These are phyloP conservation scores for Prunella vulgaris DNA, from an alignment of 257 asterid species.

Conservation along the genomic window DNA sequence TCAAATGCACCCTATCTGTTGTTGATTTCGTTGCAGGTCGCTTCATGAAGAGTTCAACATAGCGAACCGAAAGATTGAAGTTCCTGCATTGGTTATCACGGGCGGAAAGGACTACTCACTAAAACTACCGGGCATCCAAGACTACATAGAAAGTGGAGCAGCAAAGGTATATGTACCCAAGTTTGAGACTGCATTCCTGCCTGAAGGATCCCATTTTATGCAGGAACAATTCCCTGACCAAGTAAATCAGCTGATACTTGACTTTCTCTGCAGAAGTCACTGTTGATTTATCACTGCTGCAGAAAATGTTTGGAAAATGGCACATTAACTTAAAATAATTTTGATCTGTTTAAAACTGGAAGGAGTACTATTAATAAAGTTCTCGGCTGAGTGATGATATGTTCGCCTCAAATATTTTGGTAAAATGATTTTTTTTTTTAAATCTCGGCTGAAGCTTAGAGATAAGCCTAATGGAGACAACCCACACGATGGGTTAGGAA, in stretches of 20 bases:
- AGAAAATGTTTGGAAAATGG: background rate
- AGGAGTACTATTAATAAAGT: too few species aligned
- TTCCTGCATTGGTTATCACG: conserved; percentile 48
- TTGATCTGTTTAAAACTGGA: too few species aligned
- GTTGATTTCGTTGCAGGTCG: conserved; percentile 28
- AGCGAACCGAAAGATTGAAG: conserved; percentile 18
- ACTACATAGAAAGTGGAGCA: conserved; percentile 32
- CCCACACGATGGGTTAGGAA: too few species aligned
- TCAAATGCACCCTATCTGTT: too few species aligned
- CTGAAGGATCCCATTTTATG: conserved; percentile 68
- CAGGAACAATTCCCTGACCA: conserved; percentile 65
- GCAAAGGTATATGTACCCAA: too few species aligned
- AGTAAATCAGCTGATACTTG: conserved; percentile 41
- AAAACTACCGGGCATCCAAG: conserved; percentile 53
- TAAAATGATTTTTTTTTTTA: too few species aligned
- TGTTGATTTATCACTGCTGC: conserved; percentile 7
- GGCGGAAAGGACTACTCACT: conserved; percentile 56
- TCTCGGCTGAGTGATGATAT: too few species aligned
- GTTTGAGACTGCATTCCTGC: background rate
- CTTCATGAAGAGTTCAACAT: conserved; percentile 26
- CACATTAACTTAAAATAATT: background rate
- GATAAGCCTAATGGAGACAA: too few species aligned
- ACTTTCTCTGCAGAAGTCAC: conserved; percentile 35
- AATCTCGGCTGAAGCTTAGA: too few species aligned
- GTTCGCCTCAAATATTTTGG: too few species aligned